Base-by-base conservation (phyloP, 1,284 basidiomycete species). In the Leccinum griseonigrum region DNA sequence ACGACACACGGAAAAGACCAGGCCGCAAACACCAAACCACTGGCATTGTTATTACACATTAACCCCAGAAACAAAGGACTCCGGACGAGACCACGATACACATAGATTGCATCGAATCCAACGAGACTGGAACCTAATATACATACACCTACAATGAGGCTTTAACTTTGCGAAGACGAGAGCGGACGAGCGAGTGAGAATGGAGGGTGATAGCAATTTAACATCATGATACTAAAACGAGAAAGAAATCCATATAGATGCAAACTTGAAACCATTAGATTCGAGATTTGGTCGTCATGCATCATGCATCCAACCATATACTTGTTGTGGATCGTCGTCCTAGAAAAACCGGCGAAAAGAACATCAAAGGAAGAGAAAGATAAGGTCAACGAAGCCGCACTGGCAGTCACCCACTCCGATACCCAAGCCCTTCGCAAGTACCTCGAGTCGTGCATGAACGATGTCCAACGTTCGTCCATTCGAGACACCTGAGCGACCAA, bases 401-500 rank as follows among this genome's bases (percentile, higher is more conserved):
- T 22, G 22, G 22, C 43, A 46, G 18, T 60, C 34, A 75, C 52
- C 72, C 69, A 56, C 56, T 31, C 31, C 72, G 68, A 56, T 72
- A 76, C 5, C 70, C 69, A 54, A 73, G 74, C 13, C 72, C 72
- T 61, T 76, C 72, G 16, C 22, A 73, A 74, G 57, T 75, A 75
- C 0, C 84, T 81, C 4, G 82, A 82, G 54, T 85, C 81, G 8
- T 79, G 77, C 82, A 86, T 85, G 62, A 87, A 86, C 28, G 79
- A 80, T 56, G 81, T 81, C 85, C 85, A 86, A 34, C 82, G 74
- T 64, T 84, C 83, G 60, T 84, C 83, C 38, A 86, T 68, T 29
- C 82, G 72, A 38, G 85, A 84, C 65, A 83, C 83, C 10, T 82
- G 76, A 6, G 83, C 70, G 1, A 81, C 81, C 22, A 87, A 67